Conservation (phyloP, 306 rosid genomes). For the Ceratonia siliqua region DNA sequence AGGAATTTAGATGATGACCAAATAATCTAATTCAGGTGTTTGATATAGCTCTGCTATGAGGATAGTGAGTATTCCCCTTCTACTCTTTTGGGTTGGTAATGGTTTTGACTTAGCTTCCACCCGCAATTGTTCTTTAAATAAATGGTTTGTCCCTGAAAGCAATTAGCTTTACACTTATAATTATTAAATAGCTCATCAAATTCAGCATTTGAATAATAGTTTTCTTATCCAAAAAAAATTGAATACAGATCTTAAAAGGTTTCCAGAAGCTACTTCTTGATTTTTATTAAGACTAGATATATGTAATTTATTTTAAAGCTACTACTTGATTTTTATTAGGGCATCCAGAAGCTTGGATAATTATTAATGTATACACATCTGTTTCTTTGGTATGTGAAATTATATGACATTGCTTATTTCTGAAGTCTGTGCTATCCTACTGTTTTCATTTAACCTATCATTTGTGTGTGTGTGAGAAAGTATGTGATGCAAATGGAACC, state of each 20-base stretch:
- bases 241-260: background rate
- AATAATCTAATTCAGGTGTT: background rate
- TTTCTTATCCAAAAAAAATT: no score
- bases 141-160: background rate
- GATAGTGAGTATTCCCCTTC: background rate
- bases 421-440: no score
- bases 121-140: background rate
- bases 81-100: slow-evolving; percentile 2
- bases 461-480: no score
- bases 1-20: slow-evolving; percentile 19
- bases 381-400: no score
- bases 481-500: no score
- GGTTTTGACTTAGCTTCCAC: slow-evolving; percentile 3
- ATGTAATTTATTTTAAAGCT: slow-evolving; percentile 14
- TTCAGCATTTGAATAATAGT: no score
- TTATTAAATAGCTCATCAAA: background rate
- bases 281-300: background rate
- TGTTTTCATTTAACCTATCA: no score
- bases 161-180: background rate
- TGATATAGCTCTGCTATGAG: background rate
- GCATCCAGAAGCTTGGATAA: background rate
- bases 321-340: background rate
- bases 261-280: background rate
- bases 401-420: no score
- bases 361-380: no score